Evolutionary conservation across 352 stramenopile species (phyloP).

Genomic region (Peronospora belbahrii): DNA sequence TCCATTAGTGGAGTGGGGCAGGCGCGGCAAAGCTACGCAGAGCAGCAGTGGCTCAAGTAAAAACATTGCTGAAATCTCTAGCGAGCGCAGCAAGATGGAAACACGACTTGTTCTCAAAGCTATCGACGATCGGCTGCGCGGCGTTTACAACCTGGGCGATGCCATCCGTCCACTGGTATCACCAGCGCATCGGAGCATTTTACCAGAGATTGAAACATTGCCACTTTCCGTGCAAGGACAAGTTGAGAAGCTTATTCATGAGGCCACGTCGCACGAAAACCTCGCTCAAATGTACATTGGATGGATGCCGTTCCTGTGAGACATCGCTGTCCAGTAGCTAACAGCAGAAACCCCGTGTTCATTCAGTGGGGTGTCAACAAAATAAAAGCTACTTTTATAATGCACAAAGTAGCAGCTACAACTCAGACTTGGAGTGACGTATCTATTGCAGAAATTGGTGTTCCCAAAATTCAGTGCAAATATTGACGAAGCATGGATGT

Average conservation of each 20-base stretch:
- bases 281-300: slow-evolving; percentile 94
- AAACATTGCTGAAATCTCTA: slow-evolving; percentile 37
- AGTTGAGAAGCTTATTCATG: slow-evolving; percentile 91
- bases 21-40: slow-evolving; percentile 63
- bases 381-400: too few species aligned
- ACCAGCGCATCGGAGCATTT: slow-evolving; percentile 49
- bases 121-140: slow-evolving; percentile 88
- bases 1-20: slow-evolving; percentile 89
- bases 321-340: too few species aligned
- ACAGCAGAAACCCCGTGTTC: too few species aligned
- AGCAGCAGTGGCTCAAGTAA: slow-evolving; percentile 26
- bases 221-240: slow-evolving; percentile 90
- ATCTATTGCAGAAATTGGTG: too few species aligned
- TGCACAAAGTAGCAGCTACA: too few species aligned
- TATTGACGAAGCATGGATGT: slow-evolving; percentile 31
- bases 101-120: slow-evolving; percentile 82
- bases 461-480: not conserved
- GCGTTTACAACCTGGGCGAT: slow-evolving; percentile 89
- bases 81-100: slow-evolving; percentile 79
- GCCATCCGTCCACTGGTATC: slow-evolving; percentile 67
- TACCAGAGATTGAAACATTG: slow-evolving; percentile 80
- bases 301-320: slow-evolving; percentile 88
- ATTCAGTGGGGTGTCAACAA: too few species aligned
- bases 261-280: slow-evolving; percentile 89
- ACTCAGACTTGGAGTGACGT: too few species aligned